Evolutionary conservation across 2,329 filamentous ascomycete genomes (phyloP).

Genomic region (Sarocladium brachiariae): DNA sequence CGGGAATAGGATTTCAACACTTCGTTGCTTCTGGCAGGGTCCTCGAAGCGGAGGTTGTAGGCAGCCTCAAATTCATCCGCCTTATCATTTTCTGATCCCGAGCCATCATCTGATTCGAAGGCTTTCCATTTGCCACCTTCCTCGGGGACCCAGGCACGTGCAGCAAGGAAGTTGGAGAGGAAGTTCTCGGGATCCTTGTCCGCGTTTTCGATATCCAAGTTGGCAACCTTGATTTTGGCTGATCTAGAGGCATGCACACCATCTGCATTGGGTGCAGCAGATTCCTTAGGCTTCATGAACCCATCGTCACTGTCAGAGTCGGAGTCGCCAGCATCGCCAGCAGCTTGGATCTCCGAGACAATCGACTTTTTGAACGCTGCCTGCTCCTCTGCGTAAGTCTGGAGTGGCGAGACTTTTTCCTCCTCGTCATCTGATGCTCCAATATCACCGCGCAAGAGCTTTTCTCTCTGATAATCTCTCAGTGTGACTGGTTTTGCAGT

Average conservation of each 20-base stretch:
- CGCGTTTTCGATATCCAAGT: constrained; percentile 65
- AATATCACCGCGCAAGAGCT: constrained; percentile 66
- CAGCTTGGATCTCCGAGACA: constrained; percentile 71
- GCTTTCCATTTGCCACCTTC: constrained; percentile 64
- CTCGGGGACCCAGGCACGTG: constrained; percentile 78
- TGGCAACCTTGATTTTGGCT: constrained; percentile 38
- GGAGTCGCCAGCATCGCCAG: constrained; percentile 40
- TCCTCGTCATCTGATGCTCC: constrained; percentile 53
- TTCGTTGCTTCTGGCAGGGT: constrained; percentile 82
- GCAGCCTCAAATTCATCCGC: constrained; percentile 87
- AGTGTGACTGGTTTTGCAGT: constrained; percentile 81
- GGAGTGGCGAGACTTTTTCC: constrained; percentile 40
- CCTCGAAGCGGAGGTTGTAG: constrained; percentile 94
- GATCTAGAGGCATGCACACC: constrained; percentile 52
- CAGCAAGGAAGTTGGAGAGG: constrained; percentile 91
- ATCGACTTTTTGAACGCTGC: constrained; percentile 72
- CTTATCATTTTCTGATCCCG: constrained; percentile 61
- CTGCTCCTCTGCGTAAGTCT: constrained; percentile 84
- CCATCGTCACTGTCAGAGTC: constrained; percentile 53
- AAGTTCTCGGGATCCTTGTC: constrained; percentile 88
- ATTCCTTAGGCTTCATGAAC: constrained; percentile 63
- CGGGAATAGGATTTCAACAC: constrained; percentile 82
- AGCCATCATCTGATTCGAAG: constrained; percentile 86
- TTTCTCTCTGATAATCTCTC: constrained; percentile 86
- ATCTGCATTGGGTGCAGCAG: constrained; percentile 28